Percentiles rank a stretch among this genome's conserved stretches.
phyloP scores from a whole-genome alignment of 2,329 filamentous ascomycete species.

The Penicillium corylophilum region DNA sequence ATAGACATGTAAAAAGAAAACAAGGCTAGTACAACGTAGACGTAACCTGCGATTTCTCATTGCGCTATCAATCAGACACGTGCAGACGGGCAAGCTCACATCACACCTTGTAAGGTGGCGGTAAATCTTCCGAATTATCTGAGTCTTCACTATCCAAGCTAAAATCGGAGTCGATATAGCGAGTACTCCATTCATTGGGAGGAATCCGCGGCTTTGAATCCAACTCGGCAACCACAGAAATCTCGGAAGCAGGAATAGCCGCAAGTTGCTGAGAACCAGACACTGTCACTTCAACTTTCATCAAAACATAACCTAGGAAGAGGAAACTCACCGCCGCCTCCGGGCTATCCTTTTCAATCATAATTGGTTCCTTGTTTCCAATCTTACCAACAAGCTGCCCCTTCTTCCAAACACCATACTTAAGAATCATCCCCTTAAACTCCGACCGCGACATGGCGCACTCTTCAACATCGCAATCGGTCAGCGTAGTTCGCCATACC shows the following conservation, averaged over 20 bases:
- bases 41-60: neutral
- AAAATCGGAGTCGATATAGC: neutral
- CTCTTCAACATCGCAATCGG: conserved; percentile 23
- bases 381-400: conserved; percentile 23
- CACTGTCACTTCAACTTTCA: neutral
- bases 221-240: neutral
- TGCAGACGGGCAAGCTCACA: too few relatives aligned
- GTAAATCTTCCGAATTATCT: conserved; percentile 1
- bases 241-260: neutral
- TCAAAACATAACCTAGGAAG: too few relatives aligned
- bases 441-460: conserved; percentile 21
- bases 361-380: conserved; percentile 15
- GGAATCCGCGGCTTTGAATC: neutral
- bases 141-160: conserved; percentile 1
- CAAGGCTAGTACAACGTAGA: neutral
- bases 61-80: neutral
- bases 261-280: neutral
- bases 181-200: neutral
- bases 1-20: neutral
- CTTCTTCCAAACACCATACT: conserved; percentile 28
- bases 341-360: conserved; percentile 4
- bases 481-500: conserved; percentile 11
- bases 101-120: conserved; percentile 7
- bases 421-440: conserved; percentile 24
- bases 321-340: neutral